Evolutionary conservation across 2,329 filamentous ascomycete genomes (phyloP).

Genomic region (Amesomyces nigricolor): DNA sequence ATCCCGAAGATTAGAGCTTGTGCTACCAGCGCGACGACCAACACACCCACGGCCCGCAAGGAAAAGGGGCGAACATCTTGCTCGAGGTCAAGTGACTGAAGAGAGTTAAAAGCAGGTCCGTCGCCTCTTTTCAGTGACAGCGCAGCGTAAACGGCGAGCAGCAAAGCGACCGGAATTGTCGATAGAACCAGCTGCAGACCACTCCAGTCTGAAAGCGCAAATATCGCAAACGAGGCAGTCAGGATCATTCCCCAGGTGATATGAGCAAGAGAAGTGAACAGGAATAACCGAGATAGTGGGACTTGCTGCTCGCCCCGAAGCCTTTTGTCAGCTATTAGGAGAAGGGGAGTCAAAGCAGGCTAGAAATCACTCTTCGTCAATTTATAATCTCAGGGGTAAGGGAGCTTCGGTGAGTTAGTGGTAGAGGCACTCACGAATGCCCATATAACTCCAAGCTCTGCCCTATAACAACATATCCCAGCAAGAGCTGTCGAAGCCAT

Average conservation of each 20-base stretch:
- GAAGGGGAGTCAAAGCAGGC: constrained; percentile 32
- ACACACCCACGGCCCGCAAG: constrained; percentile 17
- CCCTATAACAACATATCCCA: constrained; percentile 23
- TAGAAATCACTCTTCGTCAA: constrained; percentile 9
- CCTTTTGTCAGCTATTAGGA: constrained; percentile 27
- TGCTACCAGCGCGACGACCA: constrained; percentile 16
- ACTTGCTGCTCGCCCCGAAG: constrained; percentile 11
- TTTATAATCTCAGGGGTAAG: no score
- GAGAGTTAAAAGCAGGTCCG: constrained; percentile 17
- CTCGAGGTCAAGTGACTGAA: constrained; percentile 31
- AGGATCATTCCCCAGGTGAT: constrained; percentile 25
- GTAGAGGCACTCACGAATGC: constrained; percentile 13
- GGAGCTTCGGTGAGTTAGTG: no score
- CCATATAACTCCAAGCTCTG: constrained; percentile 18
- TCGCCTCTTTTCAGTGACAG: constrained; percentile 22
- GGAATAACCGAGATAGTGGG: background rate
- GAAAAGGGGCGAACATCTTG: constrained; percentile 26
- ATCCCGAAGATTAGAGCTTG: constrained; percentile 27
- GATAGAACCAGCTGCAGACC: constrained; percentile 25
- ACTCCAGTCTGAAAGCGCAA: constrained; percentile 30
- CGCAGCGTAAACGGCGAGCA: constrained; percentile 30
- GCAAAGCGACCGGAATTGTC: constrained; percentile 25
- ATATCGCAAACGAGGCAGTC: constrained; percentile 23
- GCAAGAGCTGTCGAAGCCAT: constrained; percentile 19
- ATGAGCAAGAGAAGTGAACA: constrained; percentile 19